Base-by-base conservation (phyloP, 2,329 filamentous ascomycete genomes). In the Exophiala dermatitidis region DNA sequence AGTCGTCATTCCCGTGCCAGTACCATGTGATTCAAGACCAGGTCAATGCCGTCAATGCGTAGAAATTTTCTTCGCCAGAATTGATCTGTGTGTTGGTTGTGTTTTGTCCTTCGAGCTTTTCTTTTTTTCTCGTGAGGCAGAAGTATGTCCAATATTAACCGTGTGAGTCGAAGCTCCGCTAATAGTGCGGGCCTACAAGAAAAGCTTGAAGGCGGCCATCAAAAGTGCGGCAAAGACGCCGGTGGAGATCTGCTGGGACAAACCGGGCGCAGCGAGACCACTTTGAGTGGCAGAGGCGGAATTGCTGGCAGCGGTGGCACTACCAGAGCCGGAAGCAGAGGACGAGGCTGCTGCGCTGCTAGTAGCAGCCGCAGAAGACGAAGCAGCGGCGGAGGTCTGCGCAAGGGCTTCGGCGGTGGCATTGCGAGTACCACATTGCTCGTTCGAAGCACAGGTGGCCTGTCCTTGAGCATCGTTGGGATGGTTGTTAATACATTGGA, bases 201-300 rank as follows among this genome's bases (percentile, higher is more conserved):
- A 71, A 57, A 83, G 66, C 58, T 79, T 79, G 63, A 83, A 79
- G 50, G 79, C 68, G 47, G 77, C 74, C 53, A 80, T 69, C 58
- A 83, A 68, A 63, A 76, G 76, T 55, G 75, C 75, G 46, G 74
- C 76, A 51, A 83, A 66, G 38, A 73, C 63, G 50, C 74, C 73
- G 50, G 77, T 77, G 47, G 78, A 76, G 64, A 77, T 77, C 58
- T 76, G 72, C 63, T 73, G 71, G 46, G 66, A 67, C 59, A 77
- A 55, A 53, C 71, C 70, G 30, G 67, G 67, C 45, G 77, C 79
- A 56, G 73, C 77, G 57, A 69, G 68, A 38, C 65, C 65, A 38
- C 62, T 60, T 32, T 31, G 60, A n/a, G 66, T 58, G 10, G 65
- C 54, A 38, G 65, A 57, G 40, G 66, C 66, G 34, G 66, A 65